These are phyloP conservation scores for Colletotrichum navitas DNA, from an alignment of 2,329 filamentous ascomycete genomes.

Conservation along the genomic window DNA sequence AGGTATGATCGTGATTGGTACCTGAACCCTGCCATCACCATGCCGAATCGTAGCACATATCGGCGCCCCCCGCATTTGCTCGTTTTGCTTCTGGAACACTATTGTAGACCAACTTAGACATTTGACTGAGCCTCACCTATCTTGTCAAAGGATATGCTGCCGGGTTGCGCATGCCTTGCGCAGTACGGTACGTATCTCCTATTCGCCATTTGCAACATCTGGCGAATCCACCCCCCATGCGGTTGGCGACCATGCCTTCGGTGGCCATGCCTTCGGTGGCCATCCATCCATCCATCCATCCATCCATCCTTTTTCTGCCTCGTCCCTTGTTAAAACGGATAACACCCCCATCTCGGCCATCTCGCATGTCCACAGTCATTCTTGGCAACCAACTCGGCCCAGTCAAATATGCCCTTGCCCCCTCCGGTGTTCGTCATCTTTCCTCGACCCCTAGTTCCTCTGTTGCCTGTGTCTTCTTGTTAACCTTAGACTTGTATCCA, in stretches of 20 bases:
- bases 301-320: neutral
- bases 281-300: neutral
- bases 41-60: neutral
- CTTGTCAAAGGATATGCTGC: neutral
- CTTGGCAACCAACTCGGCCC: neutral
- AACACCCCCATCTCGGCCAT: neutral
- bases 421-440: neutral
- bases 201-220: neutral
- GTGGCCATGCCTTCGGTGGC: conserved; percentile 6
- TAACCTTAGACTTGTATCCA: conserved; percentile 17
- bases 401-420: conserved; percentile 14
- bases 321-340: neutral
- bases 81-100: neutral
- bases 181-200: neutral
- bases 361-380: neutral
- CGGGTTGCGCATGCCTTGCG: neutral
- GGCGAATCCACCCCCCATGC: neutral
- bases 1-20: neutral
- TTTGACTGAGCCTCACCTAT: neutral
- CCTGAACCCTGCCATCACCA: neutral
- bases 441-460: neutral
- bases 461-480: neutral
- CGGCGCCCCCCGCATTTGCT: neutral
- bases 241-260: neutral
- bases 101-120: neutral